Evolutionary conservation across 768 basidiomycete genomes (phyloP), one percentile per base, ranked within the genome.

Genomic region (Termitomyces bulborhizus): DNA sequence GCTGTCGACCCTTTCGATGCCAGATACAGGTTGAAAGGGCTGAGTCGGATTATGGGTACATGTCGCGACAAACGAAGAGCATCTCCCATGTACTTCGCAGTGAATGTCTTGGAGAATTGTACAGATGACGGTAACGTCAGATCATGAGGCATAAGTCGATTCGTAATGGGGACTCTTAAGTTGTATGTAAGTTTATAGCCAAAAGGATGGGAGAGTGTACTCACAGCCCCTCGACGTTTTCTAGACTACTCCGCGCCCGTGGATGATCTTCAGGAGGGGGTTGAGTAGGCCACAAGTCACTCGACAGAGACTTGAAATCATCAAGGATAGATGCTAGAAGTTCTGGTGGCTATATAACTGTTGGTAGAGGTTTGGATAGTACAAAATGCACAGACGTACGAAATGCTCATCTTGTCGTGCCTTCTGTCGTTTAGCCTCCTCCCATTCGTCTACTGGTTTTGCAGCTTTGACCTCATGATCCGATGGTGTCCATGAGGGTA

Each of bases 1-100:
- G 87, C 82, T 18, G 80, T 79, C 4, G 86, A 85, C 1, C 88
- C 88, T 67, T 86, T 89, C 0, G 85, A 82, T 5, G 82, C 75
- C 41, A 88, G 63, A 59, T 87, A 84, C 54, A 82, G 73, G n/a
- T 85, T 76, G 65, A 93, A 75, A 2, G 90, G 90, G 59, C 90
- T 88, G 27, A 62, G 66, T 16, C 75, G 76, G 3, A 82, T 76
- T 24, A 80, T 64, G 4, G 80, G 68, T 45, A 76, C 66, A 61
- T 87, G 80, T 56, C 84, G 79, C 0, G 88, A 88, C 48, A 86
- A 68, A 45, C 81, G 82, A 18, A 91, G 69, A 9, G 85, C 76
- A 6, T 83, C 81, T 1, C 77, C 73, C 71, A 83, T 75, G 42
- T 82, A 73, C 62, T 84, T 88, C 7, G 78, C 75, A 5, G 74